Base-by-base conservation (phyloP, 2,329 filamentous ascomycete species). In the Aureobasidium melanogenum region DNA sequence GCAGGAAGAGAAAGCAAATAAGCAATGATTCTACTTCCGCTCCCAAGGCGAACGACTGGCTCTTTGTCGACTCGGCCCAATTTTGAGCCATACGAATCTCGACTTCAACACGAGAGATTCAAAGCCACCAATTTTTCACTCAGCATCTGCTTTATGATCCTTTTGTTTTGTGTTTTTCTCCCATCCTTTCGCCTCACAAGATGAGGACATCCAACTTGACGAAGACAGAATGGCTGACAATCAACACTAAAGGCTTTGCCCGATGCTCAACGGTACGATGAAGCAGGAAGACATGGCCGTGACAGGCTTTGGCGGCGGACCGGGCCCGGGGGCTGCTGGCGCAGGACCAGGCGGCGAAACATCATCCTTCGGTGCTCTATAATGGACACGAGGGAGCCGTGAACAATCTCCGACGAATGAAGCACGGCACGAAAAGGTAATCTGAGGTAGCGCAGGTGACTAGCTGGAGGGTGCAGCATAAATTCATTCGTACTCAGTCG, bases 211-310 rank as follows among this genome's bases (percentile, higher is more conserved):
- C 17, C 26, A 39, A 17, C 7, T 41, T 43, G 48, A 32, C 43
- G 24, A 26, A 54, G n/a, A 28, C 39, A 48, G 17, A 38, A 41
- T 61, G 22, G 61, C 67, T 61, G 41, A 62, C 47, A 56, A 46
- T 61, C 60, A 65, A 67, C 60, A 66, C 63, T 63, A 61, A 81
- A 91, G 87, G 73, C 82, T 92, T 69, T 95, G 90, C 73, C 90
- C 90, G 51, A 80, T 94, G 73, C 86, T 95, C 64, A 95, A 95
- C 71, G 90, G 91, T 57, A 89, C 88, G 54, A 69, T 69, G 69
- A 72, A 72, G 63, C 67, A 71, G 28, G 71, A 74, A 63, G 71
- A 74, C 58, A 68, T 58, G 46, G 58, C 60, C 32, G 61, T 48
- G 14, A 62, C 62, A 41, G 63, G 63, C 19, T 65, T 65, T 26